A percentile compares a stretch with the other conserved stretches of the same genome.
These are phyloP conservation scores for Boletus huronensis DNA, from an alignment of 768 basidiomycete genomes.

Conservation along the genomic window DNA sequence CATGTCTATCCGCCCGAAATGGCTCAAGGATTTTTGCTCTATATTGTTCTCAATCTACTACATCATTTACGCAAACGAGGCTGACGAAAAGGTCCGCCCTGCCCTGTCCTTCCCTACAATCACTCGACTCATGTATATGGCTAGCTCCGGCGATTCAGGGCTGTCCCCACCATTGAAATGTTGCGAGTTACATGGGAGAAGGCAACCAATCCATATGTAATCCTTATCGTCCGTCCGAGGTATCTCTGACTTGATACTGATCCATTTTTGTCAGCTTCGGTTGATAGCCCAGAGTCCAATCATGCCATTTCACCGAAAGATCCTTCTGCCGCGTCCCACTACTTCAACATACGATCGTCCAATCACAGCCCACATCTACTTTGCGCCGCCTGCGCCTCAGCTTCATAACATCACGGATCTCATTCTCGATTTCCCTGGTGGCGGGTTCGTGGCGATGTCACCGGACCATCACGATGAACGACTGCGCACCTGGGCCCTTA, in stretches of 20 bases:
- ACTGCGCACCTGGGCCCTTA: constrained; percentile 78
- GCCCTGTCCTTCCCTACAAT: constrained; percentile 11
- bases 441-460: constrained; percentile 94
- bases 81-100: constrained; percentile 88
- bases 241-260: constrained; percentile 3
- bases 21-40: constrained; percentile 85
- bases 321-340: constrained; percentile 79
- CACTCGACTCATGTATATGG: neutral
- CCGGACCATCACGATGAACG: constrained; percentile 97
- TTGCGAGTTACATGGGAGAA: constrained; percentile 96
- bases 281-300: constrained; percentile 51
- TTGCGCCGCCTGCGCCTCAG: constrained; percentile 61
- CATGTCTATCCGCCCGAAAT: constrained; percentile 87
- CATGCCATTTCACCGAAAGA: constrained; percentile 64
- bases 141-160: constrained; percentile 87
- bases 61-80: constrained; percentile 83
- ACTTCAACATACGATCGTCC: constrained; percentile 76
- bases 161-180: constrained; percentile 95
- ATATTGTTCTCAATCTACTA: constrained; percentile 88
- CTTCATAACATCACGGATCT: constrained; percentile 70
- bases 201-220: constrained; percentile 86
- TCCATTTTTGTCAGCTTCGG: constrained; percentile 52
- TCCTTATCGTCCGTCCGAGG: constrained; percentile 23
- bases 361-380: constrained; percentile 81
- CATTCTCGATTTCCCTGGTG: constrained; percentile 91